A percentile compares a stretch with the other conserved stretches of the same genome.
phyloP scores from a whole-genome alignment of 345 rosid genomes.

The Geranium rotundifolium region DNA sequence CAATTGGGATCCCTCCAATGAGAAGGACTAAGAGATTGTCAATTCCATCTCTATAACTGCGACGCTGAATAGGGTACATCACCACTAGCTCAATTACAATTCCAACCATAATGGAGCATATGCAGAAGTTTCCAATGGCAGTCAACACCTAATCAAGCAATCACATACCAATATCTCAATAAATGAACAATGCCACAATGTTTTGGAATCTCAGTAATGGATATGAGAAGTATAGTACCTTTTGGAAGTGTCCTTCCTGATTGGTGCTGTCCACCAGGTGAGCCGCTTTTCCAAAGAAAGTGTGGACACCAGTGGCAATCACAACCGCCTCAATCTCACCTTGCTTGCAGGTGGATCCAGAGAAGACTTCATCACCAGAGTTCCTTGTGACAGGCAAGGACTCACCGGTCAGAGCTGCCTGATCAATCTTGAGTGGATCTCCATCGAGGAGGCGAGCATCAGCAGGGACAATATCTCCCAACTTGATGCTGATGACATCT shows the following conservation, averaged over 20 bases:
- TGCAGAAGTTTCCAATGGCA: slow-evolving; percentile 85
- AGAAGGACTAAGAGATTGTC: slow-evolving; percentile 75
- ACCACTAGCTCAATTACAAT: slow-evolving; percentile 57
- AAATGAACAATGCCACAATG: too few relatives aligned
- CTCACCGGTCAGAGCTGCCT: slow-evolving; percentile 75
- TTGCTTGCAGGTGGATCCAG: slow-evolving; percentile 83
- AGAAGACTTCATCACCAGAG: slow-evolving; percentile 65
- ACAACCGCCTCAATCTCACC: slow-evolving; percentile 86
- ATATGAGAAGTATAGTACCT: slow-evolving; percentile 21
- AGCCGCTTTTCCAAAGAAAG: slow-evolving; percentile 87
- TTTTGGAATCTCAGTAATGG: background rate
- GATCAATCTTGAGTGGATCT: slow-evolving; percentile 71
- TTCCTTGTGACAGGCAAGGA: slow-evolving; percentile 65
- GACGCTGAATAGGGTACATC: slow-evolving; percentile 70
- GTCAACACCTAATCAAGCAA: slow-evolving; percentile 45
- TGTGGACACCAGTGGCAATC: slow-evolving; percentile 74
- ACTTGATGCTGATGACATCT: slow-evolving; percentile 63
- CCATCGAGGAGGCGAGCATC: slow-evolving; percentile 83
- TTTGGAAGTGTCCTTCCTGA: slow-evolving; percentile 74
- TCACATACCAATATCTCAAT: background rate
- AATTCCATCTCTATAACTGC: slow-evolving; percentile 56
- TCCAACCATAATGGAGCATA: slow-evolving; percentile 57
- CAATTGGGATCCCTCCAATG: slow-evolving; percentile 86
- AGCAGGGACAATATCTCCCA: slow-evolving; percentile 78
- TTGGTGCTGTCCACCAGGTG: slow-evolving; percentile 77